These are phyloP conservation scores for Yamadazyma sp. DNA, from an alignment of 805 yeast species.

Conservation along the genomic window DNA sequence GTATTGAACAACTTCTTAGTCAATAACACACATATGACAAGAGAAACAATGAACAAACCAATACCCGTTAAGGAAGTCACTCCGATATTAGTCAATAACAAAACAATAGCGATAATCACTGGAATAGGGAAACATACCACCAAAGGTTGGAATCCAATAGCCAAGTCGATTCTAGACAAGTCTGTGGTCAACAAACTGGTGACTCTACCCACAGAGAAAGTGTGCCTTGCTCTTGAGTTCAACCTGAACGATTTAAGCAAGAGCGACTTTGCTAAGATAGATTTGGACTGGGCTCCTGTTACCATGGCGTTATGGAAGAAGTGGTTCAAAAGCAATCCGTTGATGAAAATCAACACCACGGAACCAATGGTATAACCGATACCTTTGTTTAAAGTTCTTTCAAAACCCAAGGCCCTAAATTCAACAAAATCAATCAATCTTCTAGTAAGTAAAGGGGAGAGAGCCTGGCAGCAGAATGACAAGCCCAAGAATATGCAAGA, in stretches of 20 bases:
- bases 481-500: slow-evolving; percentile 42
- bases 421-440: slow-evolving; percentile 66
- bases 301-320: slow-evolving; percentile 44
- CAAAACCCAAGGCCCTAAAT: slow-evolving; percentile 38
- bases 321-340: slow-evolving; percentile 43
- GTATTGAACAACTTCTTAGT: slow-evolving; percentile 35
- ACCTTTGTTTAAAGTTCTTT: slow-evolving; percentile 53
- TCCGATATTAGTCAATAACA: slow-evolving; percentile 38
- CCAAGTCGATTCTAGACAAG: slow-evolving; percentile 43
- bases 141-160: slow-evolving; percentile 44
- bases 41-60: slow-evolving; percentile 38
- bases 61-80: slow-evolving; percentile 42
- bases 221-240: slow-evolving; percentile 31
- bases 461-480: slow-evolving; percentile 50
- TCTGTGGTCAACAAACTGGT: slow-evolving; percentile 45
- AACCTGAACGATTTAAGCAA: slow-evolving; percentile 40
- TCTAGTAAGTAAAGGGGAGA: slow-evolving; percentile 67
- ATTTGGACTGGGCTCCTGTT: slow-evolving; percentile 42
- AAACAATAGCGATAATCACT: slow-evolving; percentile 36
- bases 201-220: slow-evolving; percentile 39
- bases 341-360: slow-evolving; percentile 50
- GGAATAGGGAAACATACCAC: slow-evolving; percentile 44
- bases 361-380: slow-evolving; percentile 77
- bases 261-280: slow-evolving; percentile 40
- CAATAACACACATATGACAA: slow-evolving; percentile 32